Evolutionary conservation across 768 basidiomycete species (phyloP).

Genomic region (Imleria badia): DNA sequence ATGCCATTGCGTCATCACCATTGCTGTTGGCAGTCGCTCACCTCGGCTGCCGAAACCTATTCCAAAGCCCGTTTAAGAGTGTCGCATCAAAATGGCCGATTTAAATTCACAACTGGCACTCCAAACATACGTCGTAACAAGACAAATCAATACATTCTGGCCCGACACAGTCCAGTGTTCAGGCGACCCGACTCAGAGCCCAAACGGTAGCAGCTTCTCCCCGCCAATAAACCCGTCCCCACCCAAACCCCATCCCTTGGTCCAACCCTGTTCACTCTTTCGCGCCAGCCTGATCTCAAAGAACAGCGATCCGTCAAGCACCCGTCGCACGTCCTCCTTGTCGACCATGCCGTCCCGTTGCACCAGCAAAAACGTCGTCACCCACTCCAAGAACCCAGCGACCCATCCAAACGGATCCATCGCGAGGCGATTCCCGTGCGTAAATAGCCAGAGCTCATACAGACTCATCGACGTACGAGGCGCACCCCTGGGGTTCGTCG

Average conservation of each 20-base stretch:
- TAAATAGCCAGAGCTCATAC: slow-evolving; percentile 32
- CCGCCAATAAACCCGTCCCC: slow-evolving; percentile 34
- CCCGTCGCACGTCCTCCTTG: slow-evolving; percentile 42
- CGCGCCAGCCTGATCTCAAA: slow-evolving; percentile 33
- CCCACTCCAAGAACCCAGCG: slow-evolving; percentile 40
- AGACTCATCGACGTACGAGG: slow-evolving; percentile 29
- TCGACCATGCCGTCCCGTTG: slow-evolving; percentile 39
- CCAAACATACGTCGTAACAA: too few relatives aligned
- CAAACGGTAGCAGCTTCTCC: slow-evolving; percentile 29
- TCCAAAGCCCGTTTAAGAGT: too few relatives aligned
- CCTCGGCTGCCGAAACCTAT: too few relatives aligned
- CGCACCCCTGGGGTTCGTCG: slow-evolving; percentile 1
- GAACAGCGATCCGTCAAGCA: slow-evolving; percentile 43
- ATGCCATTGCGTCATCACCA: too few relatives aligned
- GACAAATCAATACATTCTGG: too few relatives aligned
- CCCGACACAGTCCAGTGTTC: slow-evolving; percentile 1
- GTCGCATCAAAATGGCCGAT: too few relatives aligned
- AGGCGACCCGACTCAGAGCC: slow-evolving; percentile 12
- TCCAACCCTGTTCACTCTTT: slow-evolving; percentile 21
- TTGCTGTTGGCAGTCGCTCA: too few relatives aligned
- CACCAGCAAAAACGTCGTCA: slow-evolving; percentile 38
- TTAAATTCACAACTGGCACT: too few relatives aligned
- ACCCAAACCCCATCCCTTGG: slow-evolving; percentile 31
- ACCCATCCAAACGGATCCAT: slow-evolving; percentile 39
- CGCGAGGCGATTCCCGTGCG: slow-evolving; percentile 31